Evolutionary conservation across 208 protist species (phyloP), one percentile per base, ranked within the genome.

Genomic region (Herpetomonas tarakana): DNA sequence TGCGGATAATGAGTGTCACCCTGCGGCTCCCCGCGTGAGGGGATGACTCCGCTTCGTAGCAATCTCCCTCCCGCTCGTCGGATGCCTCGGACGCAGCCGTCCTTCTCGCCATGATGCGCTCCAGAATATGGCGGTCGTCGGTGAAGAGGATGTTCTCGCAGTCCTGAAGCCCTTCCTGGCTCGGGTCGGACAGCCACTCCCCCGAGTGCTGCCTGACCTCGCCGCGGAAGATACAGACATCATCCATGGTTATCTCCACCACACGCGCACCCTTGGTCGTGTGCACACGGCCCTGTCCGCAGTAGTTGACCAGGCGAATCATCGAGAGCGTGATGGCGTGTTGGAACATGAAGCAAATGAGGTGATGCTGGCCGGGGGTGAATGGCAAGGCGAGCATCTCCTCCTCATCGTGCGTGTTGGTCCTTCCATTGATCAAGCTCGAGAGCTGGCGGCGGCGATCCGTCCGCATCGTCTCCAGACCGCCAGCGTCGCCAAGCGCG

Each of bases 251-350:
- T 12, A 97, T 81, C 63, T 97, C 92, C 3, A 93, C 58, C 27
- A 86, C 59, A 46, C 85, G 78, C 14, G 83, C 85, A 4, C 92
- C 94, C 27, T 95, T 83, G 30, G 38, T 83, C 1, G 82, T 86
- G 65, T 97, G 83, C 54, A 86, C 84, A n/a, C 94, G 81, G 26
- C 86, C 93, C 52, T 81, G 75, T 26, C 96, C 96, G 46, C 76
- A 71, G 70, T 98, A 98, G 69, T 98, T 98, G 71, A 87, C 69
- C 24, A 96, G 47, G 26, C 88, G 79, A 50, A 96, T 86, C 77
- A 92, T 81, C 2, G 86, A 90, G 1, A 96, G 24, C 1, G 71
- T 78, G 18, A 74, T 67, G n/a, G 54, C 51, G 27, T 60, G 52
- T 19, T 76, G 61, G 52, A 97, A 82, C 29, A 77, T 52, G 26